These are phyloP conservation scores for Crithidia bombi DNA, from an alignment of 208 protist genomes.

Conservation along the genomic window DNA sequence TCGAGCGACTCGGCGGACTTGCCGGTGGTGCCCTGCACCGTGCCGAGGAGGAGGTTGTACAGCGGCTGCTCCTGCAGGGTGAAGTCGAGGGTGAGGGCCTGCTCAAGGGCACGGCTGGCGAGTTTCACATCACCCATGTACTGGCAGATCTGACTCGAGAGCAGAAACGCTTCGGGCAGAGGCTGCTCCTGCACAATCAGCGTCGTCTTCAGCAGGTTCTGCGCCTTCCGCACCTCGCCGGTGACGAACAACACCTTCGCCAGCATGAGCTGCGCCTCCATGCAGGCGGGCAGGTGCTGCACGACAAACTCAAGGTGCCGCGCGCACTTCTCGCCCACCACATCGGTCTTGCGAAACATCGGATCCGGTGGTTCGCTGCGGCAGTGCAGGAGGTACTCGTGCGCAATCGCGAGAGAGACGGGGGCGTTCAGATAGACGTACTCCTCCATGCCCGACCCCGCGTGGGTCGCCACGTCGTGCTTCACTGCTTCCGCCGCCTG, in stretches of 20 bases:
- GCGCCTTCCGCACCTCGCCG: constrained; percentile 77
- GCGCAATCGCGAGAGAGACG: constrained; percentile 59
- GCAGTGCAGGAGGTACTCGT: constrained; percentile 88
- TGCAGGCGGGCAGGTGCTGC: constrained; percentile 83
- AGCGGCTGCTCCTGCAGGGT: constrained; percentile 89
- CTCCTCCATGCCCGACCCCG: constrained; percentile 51
- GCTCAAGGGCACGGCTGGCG: constrained; percentile 88
- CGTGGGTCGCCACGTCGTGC: constrained; percentile 45
- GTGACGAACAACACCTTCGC: constrained; percentile 82
- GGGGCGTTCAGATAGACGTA: constrained; percentile 82
- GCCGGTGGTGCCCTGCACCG: constrained; percentile 69
- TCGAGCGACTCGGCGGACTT: constrained; percentile 76
- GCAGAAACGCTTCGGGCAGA: constrained; percentile 83
- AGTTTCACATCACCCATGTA: constrained; percentile 78
- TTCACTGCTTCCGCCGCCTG: constrained; percentile 81
- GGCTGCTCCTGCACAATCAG: constrained; percentile 79
- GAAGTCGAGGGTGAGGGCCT: constrained; percentile 94
- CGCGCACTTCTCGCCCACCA: constrained; percentile 69
- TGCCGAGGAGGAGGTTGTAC: constrained; percentile 93
- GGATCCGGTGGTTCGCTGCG: constrained; percentile 89
- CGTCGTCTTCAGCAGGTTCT: constrained; percentile 66
- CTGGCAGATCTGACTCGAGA: constrained; percentile 91
- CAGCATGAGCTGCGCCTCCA: constrained; percentile 89
- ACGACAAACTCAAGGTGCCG: constrained; percentile 79
- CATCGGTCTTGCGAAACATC: constrained; percentile 56